Evolutionary conservation across 2,329 filamentous ascomycete genomes (phyloP).

Genomic region (Thermothelomyces thermophilus): DNA sequence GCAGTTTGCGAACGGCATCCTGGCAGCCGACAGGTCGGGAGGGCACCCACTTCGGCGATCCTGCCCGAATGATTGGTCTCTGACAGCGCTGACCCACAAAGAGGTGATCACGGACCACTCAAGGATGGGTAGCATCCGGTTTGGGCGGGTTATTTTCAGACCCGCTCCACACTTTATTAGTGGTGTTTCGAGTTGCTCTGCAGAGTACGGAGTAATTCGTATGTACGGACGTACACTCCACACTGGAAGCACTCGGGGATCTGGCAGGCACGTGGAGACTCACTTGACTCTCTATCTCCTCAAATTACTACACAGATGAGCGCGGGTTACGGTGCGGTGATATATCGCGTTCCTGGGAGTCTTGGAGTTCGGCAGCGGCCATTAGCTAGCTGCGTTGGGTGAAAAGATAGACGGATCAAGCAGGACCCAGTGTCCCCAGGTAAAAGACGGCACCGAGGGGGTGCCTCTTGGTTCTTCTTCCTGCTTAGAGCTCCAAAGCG

Average conservation of each 20-base stretch:
- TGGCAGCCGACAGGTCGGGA: constrained; percentile 2
- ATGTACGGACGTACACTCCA: too few species aligned
- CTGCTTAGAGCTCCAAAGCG: too few species aligned
- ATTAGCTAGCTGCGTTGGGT: too few species aligned
- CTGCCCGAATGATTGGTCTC: constrained; percentile 13
- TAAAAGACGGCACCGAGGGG: too few species aligned
- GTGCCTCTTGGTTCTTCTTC: too few species aligned
- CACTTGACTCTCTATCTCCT: too few species aligned
- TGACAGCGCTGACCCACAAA: not conserved
- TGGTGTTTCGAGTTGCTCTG: too few species aligned
- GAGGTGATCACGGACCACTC: constrained; percentile 18
- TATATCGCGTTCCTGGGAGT: not conserved
- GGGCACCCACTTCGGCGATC: constrained; percentile 6
- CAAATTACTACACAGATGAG: too few species aligned
- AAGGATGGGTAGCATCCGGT: constrained; percentile 12
- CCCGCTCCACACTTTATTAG: not conserved
- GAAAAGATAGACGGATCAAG: too few species aligned
- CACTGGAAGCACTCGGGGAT: not conserved
- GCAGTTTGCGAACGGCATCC: not conserved
- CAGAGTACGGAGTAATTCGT: too few species aligned
- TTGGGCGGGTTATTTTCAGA: not conserved
- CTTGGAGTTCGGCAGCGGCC: too few species aligned
- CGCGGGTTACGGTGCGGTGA: constrained; percentile 9
- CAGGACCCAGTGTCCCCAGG: too few species aligned
- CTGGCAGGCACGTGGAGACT: constrained; percentile 14